These are phyloP conservation scores for Euclidium syriacum DNA, from an alignment of 345 rosid species.

Conservation along the genomic window DNA sequence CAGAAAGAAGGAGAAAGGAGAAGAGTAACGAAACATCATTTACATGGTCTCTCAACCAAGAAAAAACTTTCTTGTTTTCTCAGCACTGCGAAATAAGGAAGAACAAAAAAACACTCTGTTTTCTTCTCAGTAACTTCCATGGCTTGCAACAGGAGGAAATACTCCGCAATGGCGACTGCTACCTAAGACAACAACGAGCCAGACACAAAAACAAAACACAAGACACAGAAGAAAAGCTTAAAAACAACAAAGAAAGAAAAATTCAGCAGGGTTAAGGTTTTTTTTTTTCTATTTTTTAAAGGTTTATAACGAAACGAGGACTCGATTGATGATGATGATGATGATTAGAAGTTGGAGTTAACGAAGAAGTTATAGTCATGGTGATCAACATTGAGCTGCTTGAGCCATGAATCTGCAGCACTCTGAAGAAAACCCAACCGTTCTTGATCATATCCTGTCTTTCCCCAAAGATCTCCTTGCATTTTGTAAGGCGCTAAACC, in stretches of 20 bases:
- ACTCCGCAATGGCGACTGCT: conserved; percentile 19
- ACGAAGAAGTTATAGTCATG: conserved; percentile 60
- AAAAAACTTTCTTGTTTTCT: conserved; percentile 5
- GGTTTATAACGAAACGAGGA: not conserved
- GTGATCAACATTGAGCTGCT: conserved; percentile 66
- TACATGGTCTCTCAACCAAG: conserved; percentile 23
- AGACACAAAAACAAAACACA: not conserved
- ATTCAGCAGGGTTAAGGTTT: conserved; percentile 1
- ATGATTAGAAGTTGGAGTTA: conserved; percentile 20
- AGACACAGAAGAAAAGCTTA: not conserved
- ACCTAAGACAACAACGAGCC: conserved; percentile 26
- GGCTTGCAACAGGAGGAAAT: conserved; percentile 23
- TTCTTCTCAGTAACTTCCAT: conserved; percentile 20
- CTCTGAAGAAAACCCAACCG: conserved; percentile 39
- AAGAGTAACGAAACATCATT: conserved; percentile 4
- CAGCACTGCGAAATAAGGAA: not conserved
- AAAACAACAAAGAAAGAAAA: not conserved
- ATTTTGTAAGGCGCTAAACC: conserved; percentile 66
- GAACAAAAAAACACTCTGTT: not conserved
- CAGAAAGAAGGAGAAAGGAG: not conserved
- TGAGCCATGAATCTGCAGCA: conserved; percentile 80
- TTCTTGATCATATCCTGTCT: conserved; percentile 38
- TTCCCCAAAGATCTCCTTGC: conserved; percentile 76
- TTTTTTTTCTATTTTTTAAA: not conserved
- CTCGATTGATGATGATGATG: not conserved